phyloP scores from a whole-genome alignment of 2,329 filamentous ascomycete species.

The Leptographium wingfieldii region DNA sequence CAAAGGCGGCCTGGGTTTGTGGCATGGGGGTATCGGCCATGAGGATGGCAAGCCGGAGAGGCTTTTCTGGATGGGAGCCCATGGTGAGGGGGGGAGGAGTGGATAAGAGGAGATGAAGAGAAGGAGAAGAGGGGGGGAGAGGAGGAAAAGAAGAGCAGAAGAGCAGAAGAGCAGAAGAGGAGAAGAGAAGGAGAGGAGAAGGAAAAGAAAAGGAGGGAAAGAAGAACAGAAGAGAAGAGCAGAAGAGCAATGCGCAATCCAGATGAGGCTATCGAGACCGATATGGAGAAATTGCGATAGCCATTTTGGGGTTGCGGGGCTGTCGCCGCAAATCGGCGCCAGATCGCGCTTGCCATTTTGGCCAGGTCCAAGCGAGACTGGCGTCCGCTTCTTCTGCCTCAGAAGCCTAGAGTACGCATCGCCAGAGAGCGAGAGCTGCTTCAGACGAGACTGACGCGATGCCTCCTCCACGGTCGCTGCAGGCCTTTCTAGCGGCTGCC shows the following conservation, averaged over 20 bases:
- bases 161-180: not conserved
- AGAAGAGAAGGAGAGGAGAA: not conserved
- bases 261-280: not conserved
- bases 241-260: not conserved
- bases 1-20: slow-evolving; percentile 49
- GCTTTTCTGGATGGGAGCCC: slow-evolving; percentile 13
- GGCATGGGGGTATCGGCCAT: slow-evolving; percentile 73
- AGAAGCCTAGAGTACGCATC: no score
- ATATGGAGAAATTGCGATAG: not conserved
- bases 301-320: not conserved
- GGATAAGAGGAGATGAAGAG: not conserved
- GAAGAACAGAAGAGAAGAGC: not conserved
- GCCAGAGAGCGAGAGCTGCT: no score
- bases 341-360: not conserved
- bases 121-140: no score
- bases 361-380: not conserved
- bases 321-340: not conserved
- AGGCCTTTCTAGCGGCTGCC: slow-evolving; percentile 38
- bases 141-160: not conserved
- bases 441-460: not conserved
- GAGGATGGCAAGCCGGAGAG: slow-evolving; percentile 70
- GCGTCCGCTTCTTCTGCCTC: not conserved
- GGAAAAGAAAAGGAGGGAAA: no score
- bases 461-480: slow-evolving; percentile 18
- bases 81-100: not conserved